Evolutionary conservation across 139 green algal genomes (phyloP).

Genomic region (Closterium sp.): DNA sequence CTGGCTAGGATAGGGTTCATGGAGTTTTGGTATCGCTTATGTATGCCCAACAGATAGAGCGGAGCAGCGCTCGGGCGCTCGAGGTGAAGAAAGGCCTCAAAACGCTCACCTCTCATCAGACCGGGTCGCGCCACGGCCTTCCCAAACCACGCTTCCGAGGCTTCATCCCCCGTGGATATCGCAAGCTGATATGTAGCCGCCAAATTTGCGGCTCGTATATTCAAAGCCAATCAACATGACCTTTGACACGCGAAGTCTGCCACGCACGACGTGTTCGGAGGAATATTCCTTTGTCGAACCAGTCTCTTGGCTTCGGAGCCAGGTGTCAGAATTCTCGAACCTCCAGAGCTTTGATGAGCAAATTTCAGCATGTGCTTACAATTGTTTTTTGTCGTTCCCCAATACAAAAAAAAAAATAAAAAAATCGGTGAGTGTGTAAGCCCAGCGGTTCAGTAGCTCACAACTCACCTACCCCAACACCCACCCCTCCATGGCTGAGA

Average conservation of each 20-base stretch:
- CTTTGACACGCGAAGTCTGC: not conserved
- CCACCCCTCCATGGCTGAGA: too few relatives aligned
- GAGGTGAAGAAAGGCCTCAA: not conserved
- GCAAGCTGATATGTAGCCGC: not conserved
- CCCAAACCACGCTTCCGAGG: too few relatives aligned
- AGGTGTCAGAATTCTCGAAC: not conserved
- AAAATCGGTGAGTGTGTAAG: too few relatives aligned
- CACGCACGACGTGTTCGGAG: not conserved
- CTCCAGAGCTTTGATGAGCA: not conserved
- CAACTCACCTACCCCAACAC: too few relatives aligned
- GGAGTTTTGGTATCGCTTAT: not conserved
- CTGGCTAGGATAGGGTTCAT: not conserved
- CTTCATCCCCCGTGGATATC: not conserved
- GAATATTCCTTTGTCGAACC: not conserved
- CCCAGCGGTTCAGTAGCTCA: not conserved
- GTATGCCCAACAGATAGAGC: too few relatives aligned
- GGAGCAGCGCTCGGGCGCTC: too few relatives aligned
- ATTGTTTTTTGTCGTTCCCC: too few relatives aligned
- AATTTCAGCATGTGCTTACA: not conserved
- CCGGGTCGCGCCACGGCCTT: too few relatives aligned
- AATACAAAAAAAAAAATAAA: too few relatives aligned
- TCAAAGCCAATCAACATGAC: not conserved
- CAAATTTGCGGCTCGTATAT: not conserved
- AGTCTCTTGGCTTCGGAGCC: not conserved
- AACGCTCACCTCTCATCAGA: too few relatives aligned